Evolutionary conservation across 805 yeast genomes (phyloP).

Genomic region (Candida fluviatilis): DNA sequence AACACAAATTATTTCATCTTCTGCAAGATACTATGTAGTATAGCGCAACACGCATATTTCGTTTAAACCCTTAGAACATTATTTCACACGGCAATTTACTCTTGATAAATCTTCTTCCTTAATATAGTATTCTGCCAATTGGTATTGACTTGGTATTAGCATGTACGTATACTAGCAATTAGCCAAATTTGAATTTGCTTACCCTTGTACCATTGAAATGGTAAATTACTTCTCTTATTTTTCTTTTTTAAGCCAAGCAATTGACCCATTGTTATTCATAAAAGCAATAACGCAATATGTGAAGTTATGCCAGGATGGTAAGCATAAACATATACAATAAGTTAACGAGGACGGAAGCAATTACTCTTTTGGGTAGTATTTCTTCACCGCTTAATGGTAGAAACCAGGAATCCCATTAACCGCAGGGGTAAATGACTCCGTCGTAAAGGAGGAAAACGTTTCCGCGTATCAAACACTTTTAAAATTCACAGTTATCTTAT

Average conservation of each 20-base stretch:
- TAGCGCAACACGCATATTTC: slow-evolving; percentile 17
- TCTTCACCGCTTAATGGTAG: slow-evolving; percentile 16
- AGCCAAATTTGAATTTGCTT: slow-evolving; percentile 20
- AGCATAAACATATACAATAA: slow-evolving; percentile 11
- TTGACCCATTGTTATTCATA: slow-evolving; percentile 15
- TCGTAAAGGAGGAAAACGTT: slow-evolving; percentile 20
- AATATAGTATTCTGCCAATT: slow-evolving; percentile 11
- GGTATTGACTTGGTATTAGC: slow-evolving; percentile 20
- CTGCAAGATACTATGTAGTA: slow-evolving; percentile 19
- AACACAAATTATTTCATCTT: slow-evolving; percentile 18
- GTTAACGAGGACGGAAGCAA: slow-evolving; percentile 18
- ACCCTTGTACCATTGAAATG: slow-evolving; percentile 21
- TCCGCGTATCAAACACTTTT: slow-evolving; percentile 19
- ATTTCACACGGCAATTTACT: slow-evolving; percentile 11
- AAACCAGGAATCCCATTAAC: slow-evolving; percentile 22
- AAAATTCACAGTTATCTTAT: too few relatives aligned
- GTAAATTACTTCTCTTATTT: slow-evolving; percentile 19
- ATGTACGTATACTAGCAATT: slow-evolving; percentile 16
- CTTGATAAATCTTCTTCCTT: slow-evolving; percentile 12
- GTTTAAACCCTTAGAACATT: slow-evolving; percentile 15
- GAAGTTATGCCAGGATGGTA: too few relatives aligned
- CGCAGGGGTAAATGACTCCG: slow-evolving; percentile 23
- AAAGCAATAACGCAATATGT: slow-evolving; percentile 12
- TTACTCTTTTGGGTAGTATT: slow-evolving; percentile 17
- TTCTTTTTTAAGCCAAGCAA: slow-evolving; percentile 15